Evolutionary conservation across 106 monocot species (phyloP).

Genomic region (Narthecium ossifragum): DNA sequence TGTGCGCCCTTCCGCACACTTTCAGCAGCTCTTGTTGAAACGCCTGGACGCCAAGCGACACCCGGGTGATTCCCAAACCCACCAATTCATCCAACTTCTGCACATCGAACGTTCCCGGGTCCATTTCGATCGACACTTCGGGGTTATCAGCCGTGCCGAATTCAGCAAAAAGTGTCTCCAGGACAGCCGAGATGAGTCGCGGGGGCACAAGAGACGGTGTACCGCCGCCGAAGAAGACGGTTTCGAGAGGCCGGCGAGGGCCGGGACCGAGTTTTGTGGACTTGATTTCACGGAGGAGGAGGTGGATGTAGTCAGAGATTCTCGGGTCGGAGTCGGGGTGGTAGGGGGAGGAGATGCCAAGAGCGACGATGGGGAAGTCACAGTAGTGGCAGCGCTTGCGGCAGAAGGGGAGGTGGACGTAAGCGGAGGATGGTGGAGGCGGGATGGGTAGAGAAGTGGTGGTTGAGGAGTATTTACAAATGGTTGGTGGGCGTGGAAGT

Average conservation of each 20-base stretch:
- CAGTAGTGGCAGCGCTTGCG: slow-evolving; percentile 97
- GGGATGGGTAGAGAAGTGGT: neutral
- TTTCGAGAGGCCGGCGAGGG: slow-evolving; percentile 38
- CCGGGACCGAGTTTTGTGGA: slow-evolving; percentile 19
- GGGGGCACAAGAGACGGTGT: slow-evolving; percentile 94
- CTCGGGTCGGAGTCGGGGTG: slow-evolving; percentile 41
- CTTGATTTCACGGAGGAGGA: slow-evolving; percentile 69
- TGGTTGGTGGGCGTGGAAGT: slow-evolving; percentile 19
- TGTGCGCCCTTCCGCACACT: slow-evolving; percentile 78
- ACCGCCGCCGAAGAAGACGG: slow-evolving; percentile 89
- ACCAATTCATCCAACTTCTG: slow-evolving; percentile 38
- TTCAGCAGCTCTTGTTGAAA: slow-evolving; percentile 85
- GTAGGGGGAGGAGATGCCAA: slow-evolving; percentile 42
- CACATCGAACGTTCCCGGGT: slow-evolving; percentile 85
- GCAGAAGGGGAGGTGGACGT: slow-evolving; percentile 99
- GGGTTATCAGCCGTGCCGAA: slow-evolving; percentile 36
- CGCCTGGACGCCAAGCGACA: slow-evolving; percentile 96
- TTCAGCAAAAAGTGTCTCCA: slow-evolving; percentile 30
- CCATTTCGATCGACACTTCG: slow-evolving; percentile 97
- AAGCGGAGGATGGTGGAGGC: slow-evolving; percentile 53
- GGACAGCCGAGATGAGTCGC: slow-evolving; percentile 28
- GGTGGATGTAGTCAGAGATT: slow-evolving; percentile 57
- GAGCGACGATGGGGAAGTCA: slow-evolving; percentile 92
- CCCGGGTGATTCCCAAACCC: slow-evolving; percentile 67
- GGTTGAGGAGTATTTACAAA: slow-evolving; percentile 29